phyloP scores from a whole-genome alignment of 75 land plant genomes.

The Pinus taeda region DNA sequence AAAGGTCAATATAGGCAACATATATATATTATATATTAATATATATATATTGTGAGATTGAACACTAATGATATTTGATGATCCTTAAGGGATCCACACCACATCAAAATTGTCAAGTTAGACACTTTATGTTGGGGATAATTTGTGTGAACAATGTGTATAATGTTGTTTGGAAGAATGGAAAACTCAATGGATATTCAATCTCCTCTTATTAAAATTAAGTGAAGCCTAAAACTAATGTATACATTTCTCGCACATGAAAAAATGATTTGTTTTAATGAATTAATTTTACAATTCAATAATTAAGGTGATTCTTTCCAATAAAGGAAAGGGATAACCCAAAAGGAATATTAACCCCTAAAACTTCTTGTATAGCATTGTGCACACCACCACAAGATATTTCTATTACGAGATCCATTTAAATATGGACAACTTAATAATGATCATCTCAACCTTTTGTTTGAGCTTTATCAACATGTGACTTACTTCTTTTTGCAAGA shows the following conservation, averaged over 20 bases:
- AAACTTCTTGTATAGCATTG: background rate
- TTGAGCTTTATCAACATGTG: background rate
- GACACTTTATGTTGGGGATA: too few relatives aligned
- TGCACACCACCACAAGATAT: background rate
- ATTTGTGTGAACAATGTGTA: too few relatives aligned
- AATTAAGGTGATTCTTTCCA: background rate
- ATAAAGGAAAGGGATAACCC: background rate
- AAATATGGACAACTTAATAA: background rate
- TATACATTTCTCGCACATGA: background rate
- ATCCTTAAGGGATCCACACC: too few relatives aligned
- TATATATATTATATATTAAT: too few relatives aligned
- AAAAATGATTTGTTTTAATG: background rate
- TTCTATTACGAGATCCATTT: background rate
- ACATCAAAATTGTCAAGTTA: too few relatives aligned
- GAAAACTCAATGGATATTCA: too few relatives aligned
- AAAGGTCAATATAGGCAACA: too few relatives aligned
- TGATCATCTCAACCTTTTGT: conserved; percentile 1
- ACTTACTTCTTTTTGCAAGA: conserved; percentile 8
- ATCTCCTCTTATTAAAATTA: background rate
- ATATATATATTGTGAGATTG: too few relatives aligned
- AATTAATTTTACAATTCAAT: background rate
- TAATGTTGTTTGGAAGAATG: too few relatives aligned
- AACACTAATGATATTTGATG: too few relatives aligned
- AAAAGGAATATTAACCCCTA: background rate
- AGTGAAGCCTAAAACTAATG: background rate